Evolutionary conservation across 208 protist genomes (phyloP).

Genomic region (Trypanosoma caninum): DNA sequence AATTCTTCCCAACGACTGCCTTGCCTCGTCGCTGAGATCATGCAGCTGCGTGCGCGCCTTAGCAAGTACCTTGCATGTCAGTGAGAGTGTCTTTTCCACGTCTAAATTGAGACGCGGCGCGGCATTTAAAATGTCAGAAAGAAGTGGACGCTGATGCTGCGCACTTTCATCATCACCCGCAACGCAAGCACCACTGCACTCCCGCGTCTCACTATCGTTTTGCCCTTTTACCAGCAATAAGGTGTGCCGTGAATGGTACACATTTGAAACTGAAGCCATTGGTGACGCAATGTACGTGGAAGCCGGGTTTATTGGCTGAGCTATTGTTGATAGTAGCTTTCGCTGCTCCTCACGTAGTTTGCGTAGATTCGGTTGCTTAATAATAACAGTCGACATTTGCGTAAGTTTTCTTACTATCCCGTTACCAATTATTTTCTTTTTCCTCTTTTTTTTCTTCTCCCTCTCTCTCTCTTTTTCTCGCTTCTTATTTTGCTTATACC

Average conservation of each 20-base stretch:
- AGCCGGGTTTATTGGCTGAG: background rate
- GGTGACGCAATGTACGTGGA: slow-evolving; percentile 11
- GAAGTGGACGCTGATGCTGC: background rate
- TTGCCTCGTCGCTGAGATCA: slow-evolving; percentile 4
- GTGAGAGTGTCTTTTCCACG: slow-evolving; percentile 25
- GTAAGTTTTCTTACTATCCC: too few relatives aligned
- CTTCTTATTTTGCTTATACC: too few relatives aligned
- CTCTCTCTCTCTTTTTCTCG: background rate
- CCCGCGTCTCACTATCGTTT: background rate
- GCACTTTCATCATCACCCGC: background rate
- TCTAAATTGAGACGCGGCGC: slow-evolving; percentile 15
- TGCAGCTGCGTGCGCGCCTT: slow-evolving; percentile 1
- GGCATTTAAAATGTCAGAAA: slow-evolving; percentile 14
- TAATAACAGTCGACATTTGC: slow-evolving; percentile 22
- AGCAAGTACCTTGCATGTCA: slow-evolving; percentile 16
- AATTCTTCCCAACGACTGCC: slow-evolving; percentile 2
- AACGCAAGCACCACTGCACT: too few relatives aligned
- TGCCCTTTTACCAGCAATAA: background rate
- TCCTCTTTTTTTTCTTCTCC: background rate
- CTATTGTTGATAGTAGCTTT: background rate
- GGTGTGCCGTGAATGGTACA: slow-evolving; percentile 24
- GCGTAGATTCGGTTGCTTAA: slow-evolving; percentile 16
- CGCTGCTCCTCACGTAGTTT: slow-evolving; percentile 19
- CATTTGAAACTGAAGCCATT: slow-evolving; percentile 5
- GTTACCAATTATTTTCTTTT: background rate